Evolutionary conservation across 495 filamentous ascomycete genomes (phyloP), one percentile per base, ranked within the genome.

Genomic region (Xylaria venustula): DNA sequence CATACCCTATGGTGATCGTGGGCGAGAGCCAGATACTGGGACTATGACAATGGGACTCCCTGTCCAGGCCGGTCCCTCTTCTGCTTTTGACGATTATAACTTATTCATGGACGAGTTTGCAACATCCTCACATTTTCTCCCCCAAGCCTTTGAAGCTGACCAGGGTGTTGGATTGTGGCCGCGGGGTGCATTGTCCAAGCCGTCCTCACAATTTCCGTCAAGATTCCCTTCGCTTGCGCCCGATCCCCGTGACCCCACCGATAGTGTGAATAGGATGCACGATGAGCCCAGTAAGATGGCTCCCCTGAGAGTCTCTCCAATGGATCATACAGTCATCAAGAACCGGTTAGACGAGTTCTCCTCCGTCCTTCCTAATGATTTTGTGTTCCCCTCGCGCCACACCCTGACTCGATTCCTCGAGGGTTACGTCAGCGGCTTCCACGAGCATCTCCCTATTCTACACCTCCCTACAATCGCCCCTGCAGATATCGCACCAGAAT

Each of bases 361-460:
- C 9, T 79, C 79, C 54, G 81, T 89, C 42, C 78, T 90, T n/a
- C 87, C 88, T 0, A 82, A 78, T 60, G 81, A 82, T 48, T 90
- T 90, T 66, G 79, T 83, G 4, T 84, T 89, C 19, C 75, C 83
- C 50, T 88, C 85, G 5, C 81, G 86, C 3, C 82, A 88, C 69
- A 84, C 87, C 2, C 64, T 90, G 23, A 86, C 85, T 12, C 73
- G 87, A 48, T 90, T 86, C 53, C 66, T 89, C 44, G 86, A 87
- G 14, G 86, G 87, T 4, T 90, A 88, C 64, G 73, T 90, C 9
- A 86, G 76, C 47, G 86, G 87, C 0, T 89, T 86, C 48, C 85
- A 90, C 64, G 83, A 87, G 20, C 84, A 90, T 64, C 82, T 89
- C 20, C 88, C 87, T 0, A 84, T 89, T 42, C 71, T 90, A 49